phyloP scores from a whole-genome alignment of 176 grass and related monocot genomes.

The Oryza meyeriana region DNA sequence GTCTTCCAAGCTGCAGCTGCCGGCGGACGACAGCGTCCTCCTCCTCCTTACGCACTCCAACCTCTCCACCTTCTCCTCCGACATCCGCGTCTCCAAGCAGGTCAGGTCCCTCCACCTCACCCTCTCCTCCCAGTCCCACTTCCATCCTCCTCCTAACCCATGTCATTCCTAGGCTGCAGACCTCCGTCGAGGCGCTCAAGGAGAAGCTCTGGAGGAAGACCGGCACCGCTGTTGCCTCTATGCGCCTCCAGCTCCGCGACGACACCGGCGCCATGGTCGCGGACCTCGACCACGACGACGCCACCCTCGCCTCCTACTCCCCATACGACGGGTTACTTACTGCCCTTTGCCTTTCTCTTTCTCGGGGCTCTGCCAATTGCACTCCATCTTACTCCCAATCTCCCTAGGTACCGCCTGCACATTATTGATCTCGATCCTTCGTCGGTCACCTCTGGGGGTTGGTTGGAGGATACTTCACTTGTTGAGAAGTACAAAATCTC shows the following conservation, averaged over 20 bases:
- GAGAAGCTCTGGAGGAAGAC: constrained; percentile 95
- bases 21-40: constrained; percentile 65
- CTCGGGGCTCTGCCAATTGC: neutral
- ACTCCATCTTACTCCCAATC: neutral
- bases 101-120: neutral
- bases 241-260: constrained; percentile 80
- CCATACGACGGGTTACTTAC: constrained; percentile 57
- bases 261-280: constrained; percentile 66
- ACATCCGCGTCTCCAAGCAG: constrained; percentile 76
- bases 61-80: constrained; percentile 68
- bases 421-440: constrained; percentile 88
- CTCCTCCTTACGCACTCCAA: constrained; percentile 84
- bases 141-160: neutral
- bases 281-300: constrained; percentile 56
- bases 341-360: neutral
- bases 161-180: constrained; percentile 27
- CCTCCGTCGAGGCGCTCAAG: constrained; percentile 68
- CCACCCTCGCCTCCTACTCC: constrained; percentile 63
- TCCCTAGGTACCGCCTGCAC: constrained; percentile 71
- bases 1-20: constrained; percentile 68
- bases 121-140: neutral
- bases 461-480: constrained; percentile 97
- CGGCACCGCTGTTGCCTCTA: constrained; percentile 60
- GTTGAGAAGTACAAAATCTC: constrained; percentile 93
- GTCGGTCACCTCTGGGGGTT: constrained; percentile 82